phyloP scores from a whole-genome alignment of 176 grass and related monocot genomes.

The Oryza meridionalis region DNA sequence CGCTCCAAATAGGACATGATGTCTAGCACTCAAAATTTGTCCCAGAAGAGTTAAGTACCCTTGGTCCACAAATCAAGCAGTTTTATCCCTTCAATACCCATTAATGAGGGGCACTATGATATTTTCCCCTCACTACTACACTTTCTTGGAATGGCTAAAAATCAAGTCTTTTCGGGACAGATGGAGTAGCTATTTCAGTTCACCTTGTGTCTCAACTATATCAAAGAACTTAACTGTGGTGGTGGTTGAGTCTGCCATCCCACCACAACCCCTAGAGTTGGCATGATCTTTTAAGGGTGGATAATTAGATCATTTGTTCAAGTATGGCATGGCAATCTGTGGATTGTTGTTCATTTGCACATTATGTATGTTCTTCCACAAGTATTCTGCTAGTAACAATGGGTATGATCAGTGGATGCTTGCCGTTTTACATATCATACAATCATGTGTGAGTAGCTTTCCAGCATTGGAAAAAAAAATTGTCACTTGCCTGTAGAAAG shows the following conservation, averaged over 20 bases:
- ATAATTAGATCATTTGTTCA: neutral
- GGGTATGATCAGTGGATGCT: neutral
- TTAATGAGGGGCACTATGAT: no score
- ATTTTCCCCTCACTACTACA: no score
- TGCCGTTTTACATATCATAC: slow-evolving; percentile 3
- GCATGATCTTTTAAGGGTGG: neutral
- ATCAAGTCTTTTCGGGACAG: no score
- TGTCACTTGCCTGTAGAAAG: slow-evolving; percentile 86
- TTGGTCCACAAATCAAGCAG: no score
- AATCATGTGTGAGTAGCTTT: slow-evolving; percentile 4
- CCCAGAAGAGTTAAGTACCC: no score
- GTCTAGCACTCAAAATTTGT: no score
- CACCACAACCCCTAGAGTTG: neutral
- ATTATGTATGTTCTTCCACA: neutral
- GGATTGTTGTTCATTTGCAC: neutral
- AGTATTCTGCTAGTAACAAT: neutral
- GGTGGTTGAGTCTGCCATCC: neutral
- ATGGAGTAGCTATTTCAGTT: neutral
- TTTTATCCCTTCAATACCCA: no score
- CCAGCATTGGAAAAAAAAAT: slow-evolving; percentile 23
- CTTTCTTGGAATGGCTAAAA: no score
- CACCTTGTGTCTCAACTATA: neutral
- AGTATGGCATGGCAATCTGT: neutral
- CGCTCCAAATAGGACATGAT: no score
- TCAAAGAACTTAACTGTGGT: neutral